Percentiles rank a stretch among this genome's conserved stretches.
phyloP scores from a whole-genome alignment of 169 alveolate genomes.

The Babesia gibsoni region DNA sequence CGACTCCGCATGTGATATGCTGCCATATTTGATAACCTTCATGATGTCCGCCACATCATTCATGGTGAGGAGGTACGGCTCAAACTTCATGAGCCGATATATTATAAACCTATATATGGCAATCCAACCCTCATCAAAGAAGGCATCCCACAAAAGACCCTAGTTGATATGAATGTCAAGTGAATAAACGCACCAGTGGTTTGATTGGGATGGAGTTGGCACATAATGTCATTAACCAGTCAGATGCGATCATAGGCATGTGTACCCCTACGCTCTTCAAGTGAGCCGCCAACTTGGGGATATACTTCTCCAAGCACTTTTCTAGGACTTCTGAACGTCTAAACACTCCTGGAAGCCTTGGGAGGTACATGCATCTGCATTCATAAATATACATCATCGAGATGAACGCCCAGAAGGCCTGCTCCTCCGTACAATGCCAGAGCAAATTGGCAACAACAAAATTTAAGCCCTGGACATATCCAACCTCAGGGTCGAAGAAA shows the following conservation, averaged over 20 bases:
- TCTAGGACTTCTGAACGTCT: slow-evolving; percentile 53
- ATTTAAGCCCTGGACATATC: slow-evolving; percentile 86
- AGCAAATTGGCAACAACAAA: slow-evolving; percentile 80
- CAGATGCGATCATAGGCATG: slow-evolving; percentile 78
- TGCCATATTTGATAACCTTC: slow-evolving; percentile 65
- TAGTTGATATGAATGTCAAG: not conserved
- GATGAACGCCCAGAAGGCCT: slow-evolving; percentile 73
- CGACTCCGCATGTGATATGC: slow-evolving; percentile 35
- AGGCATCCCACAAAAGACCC: slow-evolving; percentile 75
- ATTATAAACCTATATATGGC: slow-evolving; percentile 71
- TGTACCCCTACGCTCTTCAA: slow-evolving; percentile 66
- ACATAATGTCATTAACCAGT: slow-evolving; percentile 80
- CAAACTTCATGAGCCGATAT: slow-evolving; percentile 63
- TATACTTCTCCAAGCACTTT: slow-evolving; percentile 33
- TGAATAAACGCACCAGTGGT: slow-evolving; percentile 41
- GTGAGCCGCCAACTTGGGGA: slow-evolving; percentile 46
- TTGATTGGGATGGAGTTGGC: slow-evolving; percentile 75
- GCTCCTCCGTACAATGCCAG: slow-evolving; percentile 83
- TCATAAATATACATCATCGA: slow-evolving; percentile 74
- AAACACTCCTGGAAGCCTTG: slow-evolving; percentile 64
- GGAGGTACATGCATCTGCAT: slow-evolving; percentile 76
- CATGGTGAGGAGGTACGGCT: slow-evolving; percentile 56
- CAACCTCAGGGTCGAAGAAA: slow-evolving; percentile 66
- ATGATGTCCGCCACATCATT: slow-evolving; percentile 62
- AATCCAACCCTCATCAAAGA: slow-evolving; percentile 80